Base-by-base conservation (phyloP, 2,329 filamentous ascomycete species). In the Aspergillus proliferans region DNA sequence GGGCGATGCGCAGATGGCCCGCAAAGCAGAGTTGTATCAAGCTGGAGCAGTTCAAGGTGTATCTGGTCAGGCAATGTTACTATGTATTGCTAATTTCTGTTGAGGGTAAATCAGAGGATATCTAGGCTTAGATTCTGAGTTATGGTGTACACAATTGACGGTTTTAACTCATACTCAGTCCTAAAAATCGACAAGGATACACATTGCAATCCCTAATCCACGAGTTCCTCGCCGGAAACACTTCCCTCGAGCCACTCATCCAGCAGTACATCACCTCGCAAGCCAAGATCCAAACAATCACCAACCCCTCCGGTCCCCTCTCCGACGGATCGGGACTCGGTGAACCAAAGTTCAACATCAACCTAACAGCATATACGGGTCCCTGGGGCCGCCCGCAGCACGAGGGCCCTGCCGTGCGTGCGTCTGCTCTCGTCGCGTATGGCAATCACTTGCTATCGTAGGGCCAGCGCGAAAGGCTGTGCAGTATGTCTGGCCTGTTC, bases 371-470 rank as follows among this genome's bases (percentile, higher is more conserved):
- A 7, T 88, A 81, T 64, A 85, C 56, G 4, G 58, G 79, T 34
- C 62, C 71, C 8, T 91, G 87, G 87, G 87, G 86, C 28, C 80
- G 87, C 19, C 87, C 87, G 8, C 87, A 92, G 66, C 77, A 84
- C 39, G 87, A 92, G 66, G 87, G 87, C 0, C 87, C 87, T 15
- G 80, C 87, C 21, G 77, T 92, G 36, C 78, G 88, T 45, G 87
- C 86, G 2, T 87, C 82, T 44, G 81, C 87, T 3, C 69, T 92
- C 57, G 84, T 86, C 47, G 76, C 76, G 0, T 92, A 90, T 61
- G 78, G 83, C n/a, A 83, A 83, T 61, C 86, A 83, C 78, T 72
- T 90, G n/a, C 70, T 88, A 30, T 69, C 70, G 43, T 84, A 86
- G 50, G 83, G 82, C 7, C 56, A 72, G 15, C 53, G 56, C 7